Percentiles rank a stretch among this genome's conserved stretches.
Evolutionary conservation across 805 yeast species (phyloP).

Genomic region (Kuraishia capsulata): DNA sequence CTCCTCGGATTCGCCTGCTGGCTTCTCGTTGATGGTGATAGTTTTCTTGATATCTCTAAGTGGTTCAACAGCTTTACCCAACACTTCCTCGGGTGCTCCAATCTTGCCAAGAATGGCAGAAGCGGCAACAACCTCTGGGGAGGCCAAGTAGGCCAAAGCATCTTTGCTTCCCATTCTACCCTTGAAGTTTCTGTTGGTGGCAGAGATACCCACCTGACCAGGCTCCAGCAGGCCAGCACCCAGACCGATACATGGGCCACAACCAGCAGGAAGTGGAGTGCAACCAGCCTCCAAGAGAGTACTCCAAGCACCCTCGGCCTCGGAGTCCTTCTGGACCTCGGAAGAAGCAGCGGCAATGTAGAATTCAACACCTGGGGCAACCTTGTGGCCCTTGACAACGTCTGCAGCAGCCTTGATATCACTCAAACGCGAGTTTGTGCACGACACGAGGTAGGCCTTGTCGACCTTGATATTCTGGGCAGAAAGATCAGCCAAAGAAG

Average conservation of each 20-base stretch:
- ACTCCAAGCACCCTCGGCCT: slow-evolving; percentile 87
- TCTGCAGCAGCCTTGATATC: slow-evolving; percentile 94
- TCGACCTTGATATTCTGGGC: slow-evolving; percentile 66
- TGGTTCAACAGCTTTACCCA: slow-evolving; percentile 43
- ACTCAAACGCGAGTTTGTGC: slow-evolving; percentile 90
- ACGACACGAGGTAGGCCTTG: slow-evolving; percentile 95
- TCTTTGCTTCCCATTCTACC: slow-evolving; percentile 99
- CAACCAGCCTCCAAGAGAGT: slow-evolving; percentile 88
- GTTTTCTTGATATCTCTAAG: slow-evolving; percentile 39
- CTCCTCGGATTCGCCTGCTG: slow-evolving; percentile 17
- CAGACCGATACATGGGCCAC: slow-evolving; percentile 98
- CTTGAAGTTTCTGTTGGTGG: slow-evolving; percentile 96
- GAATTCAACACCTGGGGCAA: slow-evolving; percentile 87
- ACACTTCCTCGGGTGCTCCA: slow-evolving; percentile 83
- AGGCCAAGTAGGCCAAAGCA: slow-evolving; percentile 90
- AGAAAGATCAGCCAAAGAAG: slow-evolving; percentile 66
- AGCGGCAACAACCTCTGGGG: slow-evolving; percentile 98
- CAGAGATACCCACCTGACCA: slow-evolving; percentile 97
- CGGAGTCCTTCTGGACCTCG: slow-evolving; percentile 88
- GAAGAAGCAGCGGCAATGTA: slow-evolving; percentile 97
- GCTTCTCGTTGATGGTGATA: slow-evolving; percentile 23
- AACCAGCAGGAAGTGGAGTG: slow-evolving; percentile 92
- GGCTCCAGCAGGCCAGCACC: slow-evolving; percentile 91
- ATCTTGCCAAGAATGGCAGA: slow-evolving; percentile 93
- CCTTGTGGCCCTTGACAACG: slow-evolving; percentile 70